These are phyloP conservation scores for Gillenia trifoliata DNA, from an alignment of 306 rosid genomes.

Conservation along the genomic window DNA sequence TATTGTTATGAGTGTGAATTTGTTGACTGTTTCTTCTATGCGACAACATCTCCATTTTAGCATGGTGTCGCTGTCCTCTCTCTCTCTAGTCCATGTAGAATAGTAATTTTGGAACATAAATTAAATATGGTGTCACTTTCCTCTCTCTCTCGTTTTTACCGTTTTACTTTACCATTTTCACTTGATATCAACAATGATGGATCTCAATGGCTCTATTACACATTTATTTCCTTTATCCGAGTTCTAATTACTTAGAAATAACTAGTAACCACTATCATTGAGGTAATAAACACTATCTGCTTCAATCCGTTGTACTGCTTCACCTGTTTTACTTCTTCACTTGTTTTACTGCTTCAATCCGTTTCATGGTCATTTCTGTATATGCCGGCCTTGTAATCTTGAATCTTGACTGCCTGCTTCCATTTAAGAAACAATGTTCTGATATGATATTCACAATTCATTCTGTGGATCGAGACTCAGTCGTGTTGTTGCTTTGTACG, in stretches of 20 bases:
- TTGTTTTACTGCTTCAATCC: not conserved
- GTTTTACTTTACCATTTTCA: not conserved
- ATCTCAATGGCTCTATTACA: not conserved
- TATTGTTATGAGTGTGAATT: not conserved
- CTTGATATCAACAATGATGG: not conserved
- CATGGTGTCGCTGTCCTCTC: not conserved
- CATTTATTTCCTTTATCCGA: not conserved
- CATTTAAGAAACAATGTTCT: not conserved
- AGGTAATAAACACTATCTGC: not conserved
- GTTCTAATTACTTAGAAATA: not conserved
- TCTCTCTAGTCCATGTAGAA: not conserved
- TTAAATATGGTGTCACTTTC: not conserved
- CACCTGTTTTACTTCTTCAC: not conserved
- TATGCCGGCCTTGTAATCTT: not conserved
- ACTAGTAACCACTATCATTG: not conserved
- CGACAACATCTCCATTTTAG: not conserved
- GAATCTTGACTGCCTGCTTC: not conserved
- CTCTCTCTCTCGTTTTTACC: not conserved
- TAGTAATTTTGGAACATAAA: not conserved
- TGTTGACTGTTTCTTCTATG: not conserved
- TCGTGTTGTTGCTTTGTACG: not conserved
- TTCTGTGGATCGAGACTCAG: not conserved
- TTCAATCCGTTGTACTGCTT: not conserved
- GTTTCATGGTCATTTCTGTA: not conserved
- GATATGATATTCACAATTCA: not conserved